Evolutionary conservation across 495 filamentous ascomycete genomes (phyloP), one percentile per base, ranked within the genome.

Genomic region (Penicillium argentinense): DNA sequence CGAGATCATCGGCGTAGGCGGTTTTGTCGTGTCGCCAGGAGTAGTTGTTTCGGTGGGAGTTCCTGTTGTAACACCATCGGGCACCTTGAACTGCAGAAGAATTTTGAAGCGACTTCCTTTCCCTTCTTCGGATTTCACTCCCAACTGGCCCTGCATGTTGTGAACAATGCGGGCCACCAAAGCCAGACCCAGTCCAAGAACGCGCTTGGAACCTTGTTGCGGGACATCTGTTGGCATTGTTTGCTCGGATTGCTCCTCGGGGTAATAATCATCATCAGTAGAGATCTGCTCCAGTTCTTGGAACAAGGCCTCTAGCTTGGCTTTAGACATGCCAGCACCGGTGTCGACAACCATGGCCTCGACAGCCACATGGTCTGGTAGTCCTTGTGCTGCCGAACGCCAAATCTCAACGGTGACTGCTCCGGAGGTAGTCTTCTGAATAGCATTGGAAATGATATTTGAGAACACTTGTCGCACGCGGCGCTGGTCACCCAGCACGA

Each of bases 71-170:
- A 36, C 32, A 12, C 49, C 63, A 14, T 68, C 62, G 2, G 66
- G 65, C 7, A 68, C 26, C 9, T 57, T 46, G 32, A 74, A 73
- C 9, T 67, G 62, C n/a, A 74, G 46, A 17, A 62, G 54, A 21
- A 73, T 68, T 45, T 75, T 79, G 54, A 97, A 95, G 22, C 86
- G 77, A 23, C 90, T 92, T 1, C 92, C 92, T 56, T 86, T 88
- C 0, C 88, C 87, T 62, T 86, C 79, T 61, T 95, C 89, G 0
- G 91, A 95, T 53, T 91, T 95, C 5, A 97, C 72, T 17, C 88
- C 80, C 14, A 97, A 64, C 49, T 96, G 92, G 0, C 92, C 92
- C 42, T 92, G 83, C 86, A 95, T 91, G 55, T 88, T 96, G n/a
- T 81, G 79, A 16, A 96, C 73, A 34, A 88, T 89, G 17, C 91